Percentiles rank a stretch among this genome's conserved stretches.
Conservation (phyloP, 2,329 filamentous ascomycete species). For the Aspergillus unguis region DNA sequence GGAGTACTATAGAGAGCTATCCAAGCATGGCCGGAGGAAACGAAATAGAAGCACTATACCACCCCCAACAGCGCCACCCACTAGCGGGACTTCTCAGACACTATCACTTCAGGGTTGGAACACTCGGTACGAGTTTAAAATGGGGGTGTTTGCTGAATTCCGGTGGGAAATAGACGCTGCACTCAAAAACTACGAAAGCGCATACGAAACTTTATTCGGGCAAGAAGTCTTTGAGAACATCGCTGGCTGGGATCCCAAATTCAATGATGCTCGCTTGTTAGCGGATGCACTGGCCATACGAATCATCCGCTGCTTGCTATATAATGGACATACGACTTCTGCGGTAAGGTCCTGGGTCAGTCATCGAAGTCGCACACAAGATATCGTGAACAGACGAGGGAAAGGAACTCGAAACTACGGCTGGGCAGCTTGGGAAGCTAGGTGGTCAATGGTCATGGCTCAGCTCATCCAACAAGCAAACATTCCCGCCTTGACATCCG, state of each 20-base stretch:
- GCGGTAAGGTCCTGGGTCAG: slow-evolving; percentile 77
- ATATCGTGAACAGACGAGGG: slow-evolving; percentile 76
- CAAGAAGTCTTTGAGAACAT: slow-evolving; percentile 84
- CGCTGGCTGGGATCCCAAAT: slow-evolving; percentile 83
- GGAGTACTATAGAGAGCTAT: slow-evolving; percentile 91
- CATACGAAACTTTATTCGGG: slow-evolving; percentile 78
- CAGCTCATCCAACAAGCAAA: slow-evolving; percentile 55
- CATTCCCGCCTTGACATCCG: slow-evolving; percentile 44
- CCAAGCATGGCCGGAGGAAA: slow-evolving; percentile 88
- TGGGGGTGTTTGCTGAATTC: slow-evolving; percentile 86
- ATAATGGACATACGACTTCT: slow-evolving; percentile 72
- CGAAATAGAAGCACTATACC: slow-evolving; percentile 74
- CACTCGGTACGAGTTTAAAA: slow-evolving; percentile 90
- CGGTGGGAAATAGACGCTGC: slow-evolving; percentile 89
- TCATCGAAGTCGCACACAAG: slow-evolving; percentile 70
- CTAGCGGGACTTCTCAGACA: slow-evolving; percentile 77
- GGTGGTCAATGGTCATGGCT: slow-evolving; percentile 63
- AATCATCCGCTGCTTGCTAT: slow-evolving; percentile 76
- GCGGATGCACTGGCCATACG: slow-evolving; percentile 79
- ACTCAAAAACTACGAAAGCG: slow-evolving; percentile 78
- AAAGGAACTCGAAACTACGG: slow-evolving; percentile 86
- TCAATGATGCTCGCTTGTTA: slow-evolving; percentile 87
- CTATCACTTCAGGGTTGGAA: slow-evolving; percentile 87
- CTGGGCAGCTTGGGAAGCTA: slow-evolving; percentile 89
- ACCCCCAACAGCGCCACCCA: slow-evolving; percentile 77